Conservation (phyloP, 345 rosid species). For the Bruguiera parviflora region DNA sequence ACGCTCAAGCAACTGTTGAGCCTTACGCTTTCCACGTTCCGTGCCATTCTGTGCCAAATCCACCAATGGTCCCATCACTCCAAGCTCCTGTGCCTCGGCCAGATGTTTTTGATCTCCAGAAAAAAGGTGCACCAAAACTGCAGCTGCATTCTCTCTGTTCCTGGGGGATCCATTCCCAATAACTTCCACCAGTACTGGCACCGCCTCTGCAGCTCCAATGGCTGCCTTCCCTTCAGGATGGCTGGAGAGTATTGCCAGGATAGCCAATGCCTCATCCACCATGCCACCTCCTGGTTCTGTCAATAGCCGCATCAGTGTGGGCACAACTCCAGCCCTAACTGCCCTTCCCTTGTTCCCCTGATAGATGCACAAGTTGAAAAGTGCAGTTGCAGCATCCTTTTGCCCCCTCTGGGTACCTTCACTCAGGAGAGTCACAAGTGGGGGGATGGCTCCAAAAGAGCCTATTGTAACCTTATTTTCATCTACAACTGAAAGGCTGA, state of each 20-base stretch:
- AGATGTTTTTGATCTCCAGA: not conserved
- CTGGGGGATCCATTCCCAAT: conserved; percentile 67
- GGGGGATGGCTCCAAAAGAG: not conserved
- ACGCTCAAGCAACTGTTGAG: conserved; percentile 80
- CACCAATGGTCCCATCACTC: conserved; percentile 12
- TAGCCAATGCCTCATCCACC: conserved; percentile 83
- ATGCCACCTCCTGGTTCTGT: conserved; percentile 64
- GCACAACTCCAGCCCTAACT: conserved; percentile 39
- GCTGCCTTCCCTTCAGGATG: conserved; percentile 67
- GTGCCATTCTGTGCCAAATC: conserved; percentile 89
- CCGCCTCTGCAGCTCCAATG: conserved; percentile 69
- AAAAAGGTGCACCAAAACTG: conserved; percentile 49
- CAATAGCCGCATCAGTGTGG: conserved; percentile 54
- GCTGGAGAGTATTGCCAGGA: conserved; percentile 72
- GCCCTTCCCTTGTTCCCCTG: not conserved
- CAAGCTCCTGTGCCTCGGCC: not conserved
- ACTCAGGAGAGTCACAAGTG: not conserved
- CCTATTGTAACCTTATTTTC: conserved; percentile 8
- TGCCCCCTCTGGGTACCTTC: conserved; percentile 8
- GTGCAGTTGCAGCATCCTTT: conserved; percentile 14
- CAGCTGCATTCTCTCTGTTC: conserved; percentile 79
- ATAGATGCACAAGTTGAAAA: conserved; percentile 5
- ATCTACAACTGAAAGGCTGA: conserved; percentile 4
- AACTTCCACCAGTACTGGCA: conserved; percentile 66
- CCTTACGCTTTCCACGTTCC: conserved; percentile 88